These are phyloP conservation scores for Oxytropis ochrocephala DNA, from an alignment of 306 rosid genomes.

Conservation along the genomic window DNA sequence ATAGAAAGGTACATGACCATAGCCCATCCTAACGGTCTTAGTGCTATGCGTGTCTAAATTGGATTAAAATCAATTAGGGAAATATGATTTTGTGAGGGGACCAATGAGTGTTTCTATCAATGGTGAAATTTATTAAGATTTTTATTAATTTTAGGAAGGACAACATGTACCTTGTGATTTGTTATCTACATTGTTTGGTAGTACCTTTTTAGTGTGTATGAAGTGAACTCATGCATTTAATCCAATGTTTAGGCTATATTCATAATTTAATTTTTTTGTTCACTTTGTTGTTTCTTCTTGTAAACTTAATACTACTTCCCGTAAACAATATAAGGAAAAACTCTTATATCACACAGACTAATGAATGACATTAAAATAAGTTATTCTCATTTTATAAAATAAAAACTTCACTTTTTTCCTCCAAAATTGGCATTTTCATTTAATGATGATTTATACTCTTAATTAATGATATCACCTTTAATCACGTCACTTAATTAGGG, in stretches of 20 bases:
- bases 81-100: constrained; percentile 11
- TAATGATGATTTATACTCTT: no score
- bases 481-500: no score
- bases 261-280: neutral
- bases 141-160: constrained; percentile 17
- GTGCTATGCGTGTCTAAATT: constrained; percentile 1
- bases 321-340: no score
- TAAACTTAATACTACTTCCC: no score
- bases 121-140: neutral
- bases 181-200: constrained; percentile 1
- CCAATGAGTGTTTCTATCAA: constrained; percentile 11
- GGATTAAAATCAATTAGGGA: neutral
- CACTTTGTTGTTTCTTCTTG: no score
- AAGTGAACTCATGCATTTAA: neutral
- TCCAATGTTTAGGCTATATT: neutral
- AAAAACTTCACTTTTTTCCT: no score
- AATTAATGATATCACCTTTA: no score
- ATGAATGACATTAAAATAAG: no score
- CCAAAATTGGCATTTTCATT: no score
- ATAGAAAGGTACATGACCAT: constrained; percentile 13
- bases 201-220: neutral
- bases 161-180: neutral
- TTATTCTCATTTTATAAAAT: no score
- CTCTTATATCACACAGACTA: no score
- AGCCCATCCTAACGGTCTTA: constrained; percentile 7